Evolutionary conservation across 2,329 filamentous ascomycete genomes (phyloP).

Genomic region (Fusarium sp.): DNA sequence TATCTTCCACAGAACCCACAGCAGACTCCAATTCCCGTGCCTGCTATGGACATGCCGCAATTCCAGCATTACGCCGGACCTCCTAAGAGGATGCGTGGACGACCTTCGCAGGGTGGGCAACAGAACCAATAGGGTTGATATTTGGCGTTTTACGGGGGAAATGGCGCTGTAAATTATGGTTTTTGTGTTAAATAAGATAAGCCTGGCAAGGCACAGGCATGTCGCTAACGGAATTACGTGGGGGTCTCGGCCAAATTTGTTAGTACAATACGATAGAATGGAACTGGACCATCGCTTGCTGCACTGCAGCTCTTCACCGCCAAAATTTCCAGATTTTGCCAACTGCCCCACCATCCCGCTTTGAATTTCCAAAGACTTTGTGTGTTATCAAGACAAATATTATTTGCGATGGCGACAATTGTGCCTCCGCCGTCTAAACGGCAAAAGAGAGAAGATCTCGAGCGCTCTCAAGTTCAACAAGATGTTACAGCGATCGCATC

Average conservation of each 20-base stretch:
- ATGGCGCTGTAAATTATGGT: constrained; percentile 27
- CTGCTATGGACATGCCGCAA: constrained; percentile 48
- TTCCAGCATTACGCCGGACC: constrained; percentile 51
- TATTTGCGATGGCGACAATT: constrained; percentile 79
- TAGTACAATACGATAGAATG: constrained; percentile 28
- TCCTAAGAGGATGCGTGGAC: constrained; percentile 51
- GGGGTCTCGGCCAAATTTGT: constrained; percentile 35
- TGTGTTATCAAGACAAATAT: constrained; percentile 13
- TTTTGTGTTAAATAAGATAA: constrained; percentile 19
- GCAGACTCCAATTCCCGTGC: constrained; percentile 49
- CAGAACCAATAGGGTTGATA: constrained; percentile 29
- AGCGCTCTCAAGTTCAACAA: constrained; percentile 81
- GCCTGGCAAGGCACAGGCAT: constrained; percentile 15
- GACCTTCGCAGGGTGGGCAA: constrained; percentile 43
- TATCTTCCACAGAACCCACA: constrained; percentile 48
- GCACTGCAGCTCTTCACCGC: constrained; percentile 49
- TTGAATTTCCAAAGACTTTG: constrained; percentile 28
- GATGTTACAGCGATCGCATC: constrained; percentile 76
- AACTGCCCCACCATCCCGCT: constrained; percentile 49
- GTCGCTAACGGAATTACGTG: constrained; percentile 35
- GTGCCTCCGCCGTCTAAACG: constrained; percentile 90
- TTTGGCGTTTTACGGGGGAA: constrained; percentile 29
- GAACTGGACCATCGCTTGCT: constrained; percentile 8
- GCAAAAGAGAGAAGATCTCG: constrained; percentile 82
- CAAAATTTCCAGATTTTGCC: constrained; percentile 53